Evolutionary conservation across 495 filamentous ascomycete genomes (phyloP), one percentile per base, ranked within the genome.

Genomic region (Daldinia bambusicola): DNA sequence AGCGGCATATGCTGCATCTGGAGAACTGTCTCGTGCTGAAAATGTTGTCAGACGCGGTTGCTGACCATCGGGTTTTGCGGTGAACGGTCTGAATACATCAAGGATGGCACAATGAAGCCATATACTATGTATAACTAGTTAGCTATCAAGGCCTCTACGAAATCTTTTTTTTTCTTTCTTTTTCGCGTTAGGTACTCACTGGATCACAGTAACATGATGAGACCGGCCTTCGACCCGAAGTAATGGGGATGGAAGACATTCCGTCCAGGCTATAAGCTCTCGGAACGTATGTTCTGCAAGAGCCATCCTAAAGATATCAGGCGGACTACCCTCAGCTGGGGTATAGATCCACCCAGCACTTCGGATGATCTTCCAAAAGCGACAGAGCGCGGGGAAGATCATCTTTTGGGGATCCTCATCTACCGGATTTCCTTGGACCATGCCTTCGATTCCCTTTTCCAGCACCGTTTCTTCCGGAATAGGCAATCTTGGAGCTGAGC

Each of bases 71-170:
- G 53, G 14, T 6, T 43, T 37, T 16, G 31, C 56, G 20, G 74
- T 38, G 41, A 78, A 75, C 9, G 67, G 71, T 53, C 70, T 67
- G 52, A 70, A 75, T 37, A 76, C 57, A 32, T 76, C 71, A 6
- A 75, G 61, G 31, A 78, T 67, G 7, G 70, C 69, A 37, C 61
- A 57, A 43, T 78, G 76, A 13, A 75, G 57, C 71, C 70, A 76
- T 40, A 78, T 76, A 48, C 76, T 78, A 51, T 22, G 10, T 78
- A 51, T 32, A 13, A 0, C 6, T 5, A 22, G 45, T 75, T 26
- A 70, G 66, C 30, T 41, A 12, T 12, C 14, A 18, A 50, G 38
- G 26, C 3, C 26, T 3, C 26, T 26, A 14, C 14, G 7, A 31
- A 12, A 5, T 16, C 31, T 53, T 32, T 12, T 14, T 8, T 12